Evolutionary conservation across 2,329 filamentous ascomycete species (phyloP).

Genomic region (Cladosporium phlei): DNA sequence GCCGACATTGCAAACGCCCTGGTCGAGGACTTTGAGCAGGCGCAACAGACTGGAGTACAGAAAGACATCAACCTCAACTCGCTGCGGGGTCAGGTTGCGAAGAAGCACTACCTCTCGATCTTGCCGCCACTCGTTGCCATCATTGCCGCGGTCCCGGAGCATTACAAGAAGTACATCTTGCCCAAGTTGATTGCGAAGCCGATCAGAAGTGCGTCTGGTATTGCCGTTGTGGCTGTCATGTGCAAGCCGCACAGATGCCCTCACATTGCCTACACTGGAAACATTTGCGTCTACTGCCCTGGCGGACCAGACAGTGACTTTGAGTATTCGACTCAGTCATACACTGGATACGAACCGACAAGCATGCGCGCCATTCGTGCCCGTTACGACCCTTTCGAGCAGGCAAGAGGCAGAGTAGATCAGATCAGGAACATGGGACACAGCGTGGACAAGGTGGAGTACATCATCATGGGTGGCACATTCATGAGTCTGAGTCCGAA

Average conservation of each 20-base stretch:
- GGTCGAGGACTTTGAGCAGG: slow-evolving; percentile 87
- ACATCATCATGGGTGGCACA: slow-evolving; percentile 99
- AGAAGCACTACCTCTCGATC: slow-evolving; percentile 83
- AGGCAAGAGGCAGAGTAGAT: slow-evolving; percentile 90
- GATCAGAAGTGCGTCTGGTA: slow-evolving; percentile 90
- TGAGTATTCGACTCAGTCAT: slow-evolving; percentile 97
- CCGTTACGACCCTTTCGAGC: slow-evolving; percentile 95
- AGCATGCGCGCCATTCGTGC: slow-evolving; percentile 98
- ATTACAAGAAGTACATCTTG: slow-evolving; percentile 98
- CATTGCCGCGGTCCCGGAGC: slow-evolving; percentile 96
- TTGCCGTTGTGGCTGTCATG: slow-evolving; percentile 98
- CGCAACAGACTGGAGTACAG: slow-evolving; percentile 66
- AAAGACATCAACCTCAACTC: slow-evolving; percentile 92
- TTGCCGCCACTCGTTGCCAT: slow-evolving; percentile 93
- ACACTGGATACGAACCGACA: slow-evolving; percentile 96
- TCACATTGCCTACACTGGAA: slow-evolving; percentile 96
- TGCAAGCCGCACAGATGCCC: slow-evolving; percentile 98
- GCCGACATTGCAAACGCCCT: slow-evolving; percentile 91
- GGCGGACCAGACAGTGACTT: slow-evolving; percentile 97
- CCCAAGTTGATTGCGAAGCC: slow-evolving; percentile 96
- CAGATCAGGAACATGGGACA: slow-evolving; percentile 94
- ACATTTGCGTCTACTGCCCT: slow-evolving; percentile 98
- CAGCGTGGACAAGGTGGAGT: slow-evolving; percentile 98
- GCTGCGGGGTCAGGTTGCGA: slow-evolving; percentile 78
- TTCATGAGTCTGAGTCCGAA: slow-evolving; percentile 93